Evolutionary conservation across 371 early-diverging fungal species (phyloP).

Genomic region (Mucor saturninus): DNA sequence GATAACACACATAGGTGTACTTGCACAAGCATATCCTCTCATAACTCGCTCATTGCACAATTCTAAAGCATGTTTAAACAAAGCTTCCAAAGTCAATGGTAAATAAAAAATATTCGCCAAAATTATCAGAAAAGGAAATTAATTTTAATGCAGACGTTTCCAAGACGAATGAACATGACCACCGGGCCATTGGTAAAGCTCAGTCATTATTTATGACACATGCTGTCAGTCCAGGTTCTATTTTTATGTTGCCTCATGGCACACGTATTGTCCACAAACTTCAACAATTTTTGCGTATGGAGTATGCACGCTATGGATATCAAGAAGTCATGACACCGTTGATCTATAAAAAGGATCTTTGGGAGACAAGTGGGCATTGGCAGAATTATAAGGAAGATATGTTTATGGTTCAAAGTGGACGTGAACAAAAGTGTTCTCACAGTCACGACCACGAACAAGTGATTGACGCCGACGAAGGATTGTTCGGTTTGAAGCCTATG

Average conservation of each 20-base stretch:
- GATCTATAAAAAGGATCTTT: conserved; percentile 92
- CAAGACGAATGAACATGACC: conserved; percentile 72
- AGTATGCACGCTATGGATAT: conserved; percentile 91
- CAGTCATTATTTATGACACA: conserved; percentile 77
- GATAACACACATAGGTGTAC: conserved; percentile 1
- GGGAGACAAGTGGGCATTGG: conserved; percentile 97
- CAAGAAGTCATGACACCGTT: conserved; percentile 96
- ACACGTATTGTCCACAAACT: conserved; percentile 87
- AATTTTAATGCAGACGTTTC: conserved; percentile 20
- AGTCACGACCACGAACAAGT: conserved; percentile 46
- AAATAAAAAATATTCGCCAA: neutral
- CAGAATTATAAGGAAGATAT: conserved; percentile 88
- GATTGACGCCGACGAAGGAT: conserved; percentile 58
- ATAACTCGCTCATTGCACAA: conserved; percentile 10
- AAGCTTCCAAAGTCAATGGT: conserved; percentile 18
- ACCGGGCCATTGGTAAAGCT: conserved; percentile 93
- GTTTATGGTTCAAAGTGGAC: conserved; percentile 63
- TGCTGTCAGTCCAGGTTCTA: conserved; percentile 87
- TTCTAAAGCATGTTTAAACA: conserved; percentile 6
- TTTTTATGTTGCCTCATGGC: conserved; percentile 96
- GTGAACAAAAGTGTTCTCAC: conserved; percentile 48
- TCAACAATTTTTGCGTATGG: conserved; percentile 64
- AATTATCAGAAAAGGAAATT: neutral
- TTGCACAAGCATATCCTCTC: conserved; percentile 3
- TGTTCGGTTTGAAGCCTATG: conserved; percentile 95